A percentile compares a stretch with the other conserved stretches of the same genome.
These are phyloP conservation scores for Saturnispora kantuleensis DNA, from an alignment of 805 yeast species.

Conservation along the genomic window DNA sequence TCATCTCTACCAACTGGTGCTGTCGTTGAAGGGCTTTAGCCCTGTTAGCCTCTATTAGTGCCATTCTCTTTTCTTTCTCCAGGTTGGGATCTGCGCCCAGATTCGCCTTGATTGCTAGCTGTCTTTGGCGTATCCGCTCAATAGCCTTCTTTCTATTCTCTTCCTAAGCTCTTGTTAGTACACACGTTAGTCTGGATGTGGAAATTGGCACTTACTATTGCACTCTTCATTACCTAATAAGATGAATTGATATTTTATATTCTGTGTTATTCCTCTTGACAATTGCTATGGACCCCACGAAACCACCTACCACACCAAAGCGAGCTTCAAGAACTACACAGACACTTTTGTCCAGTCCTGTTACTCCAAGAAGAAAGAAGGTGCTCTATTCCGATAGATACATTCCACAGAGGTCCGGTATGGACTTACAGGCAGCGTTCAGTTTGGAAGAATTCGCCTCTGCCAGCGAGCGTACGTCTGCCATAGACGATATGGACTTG, in stretches of 20 bases:
- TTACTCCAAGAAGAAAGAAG: slow-evolving; percentile 39
- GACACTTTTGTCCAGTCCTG: slow-evolving; percentile 23
- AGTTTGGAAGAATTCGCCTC: slow-evolving; percentile 29
- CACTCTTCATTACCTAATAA: not conserved
- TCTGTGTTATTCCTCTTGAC: no score
- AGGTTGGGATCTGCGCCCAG: not conserved
- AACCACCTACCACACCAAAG: slow-evolving; percentile 9
- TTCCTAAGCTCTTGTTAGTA: slow-evolving; percentile 31
- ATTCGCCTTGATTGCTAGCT: slow-evolving; percentile 13
- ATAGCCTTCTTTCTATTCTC: slow-evolving; percentile 55
- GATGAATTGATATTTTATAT: not conserved
- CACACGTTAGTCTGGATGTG: not conserved
- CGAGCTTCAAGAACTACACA: not conserved
- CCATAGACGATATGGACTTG: slow-evolving; percentile 47
- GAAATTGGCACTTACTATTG: slow-evolving; percentile 1
- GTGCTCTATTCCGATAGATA: slow-evolving; percentile 70
- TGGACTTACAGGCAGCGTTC: slow-evolving; percentile 81
- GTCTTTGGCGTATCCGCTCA: slow-evolving; percentile 44
- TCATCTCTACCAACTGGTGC: slow-evolving; percentile 9
- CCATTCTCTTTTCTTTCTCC: slow-evolving; percentile 19
- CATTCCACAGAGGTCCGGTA: slow-evolving; percentile 80
- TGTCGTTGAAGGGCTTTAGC: slow-evolving; percentile 38
- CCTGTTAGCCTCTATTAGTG: slow-evolving; percentile 43
- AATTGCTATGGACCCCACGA: not conserved
- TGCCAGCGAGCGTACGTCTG: slow-evolving; percentile 4